Percentiles rank a stretch among this genome's conserved stretches.
Conservation (phyloP, 495 filamentous ascomycete genomes). For the Physcia stellaris region DNA sequence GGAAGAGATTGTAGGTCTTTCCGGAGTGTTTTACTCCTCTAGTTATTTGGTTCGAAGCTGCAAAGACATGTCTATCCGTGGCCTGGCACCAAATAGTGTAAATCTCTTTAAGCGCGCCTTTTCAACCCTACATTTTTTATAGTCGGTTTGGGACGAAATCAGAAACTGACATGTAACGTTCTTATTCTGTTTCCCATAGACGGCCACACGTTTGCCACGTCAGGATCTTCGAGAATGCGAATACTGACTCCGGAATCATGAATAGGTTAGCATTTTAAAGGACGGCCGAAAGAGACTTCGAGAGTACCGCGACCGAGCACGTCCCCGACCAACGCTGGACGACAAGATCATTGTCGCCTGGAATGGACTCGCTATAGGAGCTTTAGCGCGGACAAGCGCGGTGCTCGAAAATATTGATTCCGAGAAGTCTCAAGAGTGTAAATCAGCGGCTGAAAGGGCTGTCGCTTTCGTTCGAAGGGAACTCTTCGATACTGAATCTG, state of each 20-base stretch:
- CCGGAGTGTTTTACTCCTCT: neutral
- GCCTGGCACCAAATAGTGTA: no score
- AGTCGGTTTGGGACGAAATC: no score
- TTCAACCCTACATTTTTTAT: no score
- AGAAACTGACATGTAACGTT: no score
- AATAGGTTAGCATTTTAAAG: conserved; percentile 55
- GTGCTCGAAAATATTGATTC: conserved; percentile 48
- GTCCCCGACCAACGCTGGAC: conserved; percentile 70
- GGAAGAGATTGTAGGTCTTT: conserved; percentile 52
- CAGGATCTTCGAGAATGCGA: no score
- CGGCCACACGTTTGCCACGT: no score
- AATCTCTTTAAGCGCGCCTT: no score
- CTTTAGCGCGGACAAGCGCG: conserved; percentile 59
- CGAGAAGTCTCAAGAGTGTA: conserved; percentile 42
- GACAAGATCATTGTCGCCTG: conserved; percentile 81
- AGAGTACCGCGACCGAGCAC: conserved; percentile 57
- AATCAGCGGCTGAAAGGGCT: conserved; percentile 51
- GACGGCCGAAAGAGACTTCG: conserved; percentile 55
- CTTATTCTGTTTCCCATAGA: no score
- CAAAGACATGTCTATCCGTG: no score
- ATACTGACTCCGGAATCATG: no score
- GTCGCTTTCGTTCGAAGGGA: conserved; percentile 63
- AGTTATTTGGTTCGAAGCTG: neutral
- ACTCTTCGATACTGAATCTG: conserved; percentile 53
- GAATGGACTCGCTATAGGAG: conserved; percentile 85